These are phyloP conservation scores for Camelina laxa DNA, from an alignment of 345 rosid species.

Conservation along the genomic window DNA sequence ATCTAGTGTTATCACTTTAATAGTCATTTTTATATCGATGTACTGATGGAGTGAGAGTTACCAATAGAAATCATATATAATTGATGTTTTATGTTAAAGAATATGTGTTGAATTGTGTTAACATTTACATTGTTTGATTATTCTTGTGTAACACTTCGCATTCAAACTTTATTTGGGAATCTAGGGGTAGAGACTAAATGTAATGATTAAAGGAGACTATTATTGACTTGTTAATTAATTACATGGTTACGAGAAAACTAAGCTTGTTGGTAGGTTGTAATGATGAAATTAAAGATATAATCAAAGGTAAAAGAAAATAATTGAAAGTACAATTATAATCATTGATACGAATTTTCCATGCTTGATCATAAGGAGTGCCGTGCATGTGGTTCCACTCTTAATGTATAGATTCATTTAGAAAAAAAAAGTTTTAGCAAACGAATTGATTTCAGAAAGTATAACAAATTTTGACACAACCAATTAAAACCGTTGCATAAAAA, in stretches of 20 bases:
- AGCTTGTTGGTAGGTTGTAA: slow-evolving; percentile 33
- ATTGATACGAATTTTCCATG: slow-evolving; percentile 4
- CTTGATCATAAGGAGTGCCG: slow-evolving; percentile 10
- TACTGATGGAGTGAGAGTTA: too few relatives aligned
- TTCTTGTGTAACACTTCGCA: slow-evolving; percentile 14
- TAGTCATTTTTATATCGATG: too few relatives aligned
- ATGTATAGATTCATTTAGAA: not conserved
- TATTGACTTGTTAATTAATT: slow-evolving; percentile 13
- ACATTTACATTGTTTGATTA: slow-evolving; percentile 5
- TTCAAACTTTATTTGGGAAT: slow-evolving; percentile 29
- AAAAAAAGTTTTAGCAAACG: not conserved
- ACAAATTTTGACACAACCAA: not conserved
- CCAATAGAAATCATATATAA: too few relatives aligned
- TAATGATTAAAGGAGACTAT: slow-evolving; percentile 39
- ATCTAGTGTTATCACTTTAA: too few relatives aligned
- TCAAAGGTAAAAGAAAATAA: slow-evolving; percentile 20
- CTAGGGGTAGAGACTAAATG: slow-evolving; percentile 34
- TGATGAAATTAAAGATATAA: slow-evolving; percentile 32
- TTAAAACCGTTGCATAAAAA: not conserved
- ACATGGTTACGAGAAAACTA: slow-evolving; percentile 4
- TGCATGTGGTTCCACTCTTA: slow-evolving; percentile 28
- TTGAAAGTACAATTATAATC: slow-evolving; percentile 40
- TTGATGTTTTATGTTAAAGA: not conserved
- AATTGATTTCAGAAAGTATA: not conserved
- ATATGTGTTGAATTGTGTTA: not conserved